These are phyloP conservation scores for Trichoderma sp. DNA, from an alignment of 2,329 filamentous ascomycete species.

Conservation along the genomic window DNA sequence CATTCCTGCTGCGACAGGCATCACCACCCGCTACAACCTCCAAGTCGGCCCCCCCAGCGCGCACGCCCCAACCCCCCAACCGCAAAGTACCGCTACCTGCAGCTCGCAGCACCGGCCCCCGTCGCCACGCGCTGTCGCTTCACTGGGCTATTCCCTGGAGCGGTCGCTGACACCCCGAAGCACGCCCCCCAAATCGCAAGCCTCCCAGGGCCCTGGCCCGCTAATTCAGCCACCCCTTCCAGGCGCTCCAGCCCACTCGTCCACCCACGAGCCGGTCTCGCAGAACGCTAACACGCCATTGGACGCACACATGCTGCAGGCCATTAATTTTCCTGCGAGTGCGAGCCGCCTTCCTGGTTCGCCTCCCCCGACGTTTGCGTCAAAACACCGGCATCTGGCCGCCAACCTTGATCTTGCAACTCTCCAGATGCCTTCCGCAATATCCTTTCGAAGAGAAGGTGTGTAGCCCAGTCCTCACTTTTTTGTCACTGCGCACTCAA, in stretches of 20 bases:
- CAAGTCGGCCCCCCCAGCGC: not conserved
- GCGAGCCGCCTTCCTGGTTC: constrained; percentile 10
- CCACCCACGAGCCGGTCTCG: constrained; percentile 31
- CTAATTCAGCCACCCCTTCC: not conserved
- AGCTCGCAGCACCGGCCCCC: not conserved
- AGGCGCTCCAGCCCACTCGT: constrained; percentile 23
- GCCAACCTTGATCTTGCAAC: constrained; percentile 20
- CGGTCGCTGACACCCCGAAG: not conserved
- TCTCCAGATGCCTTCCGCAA: constrained; percentile 31
- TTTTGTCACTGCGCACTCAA: not conserved
- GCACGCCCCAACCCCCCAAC: not conserved
- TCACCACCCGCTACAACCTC: not conserved
- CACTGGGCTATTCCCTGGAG: constrained; percentile 12
- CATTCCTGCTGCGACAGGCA: not conserved
- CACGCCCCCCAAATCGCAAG: not conserved
- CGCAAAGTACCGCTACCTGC: constrained; percentile 11
- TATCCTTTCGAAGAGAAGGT: constrained; percentile 31
- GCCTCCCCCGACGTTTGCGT: constrained; percentile 22
- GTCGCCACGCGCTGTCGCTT: constrained; percentile 4
- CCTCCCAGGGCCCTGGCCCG: constrained; percentile 16
- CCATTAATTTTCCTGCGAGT: constrained; percentile 25
- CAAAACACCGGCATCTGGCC: constrained; percentile 14
- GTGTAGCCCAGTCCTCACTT: constrained; percentile 25
- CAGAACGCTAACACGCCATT: constrained; percentile 28
- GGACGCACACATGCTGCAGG: constrained; percentile 25